Base-by-base conservation (phyloP, 1,284 basidiomycete genomes). In the Marasmius tenuissimus region DNA sequence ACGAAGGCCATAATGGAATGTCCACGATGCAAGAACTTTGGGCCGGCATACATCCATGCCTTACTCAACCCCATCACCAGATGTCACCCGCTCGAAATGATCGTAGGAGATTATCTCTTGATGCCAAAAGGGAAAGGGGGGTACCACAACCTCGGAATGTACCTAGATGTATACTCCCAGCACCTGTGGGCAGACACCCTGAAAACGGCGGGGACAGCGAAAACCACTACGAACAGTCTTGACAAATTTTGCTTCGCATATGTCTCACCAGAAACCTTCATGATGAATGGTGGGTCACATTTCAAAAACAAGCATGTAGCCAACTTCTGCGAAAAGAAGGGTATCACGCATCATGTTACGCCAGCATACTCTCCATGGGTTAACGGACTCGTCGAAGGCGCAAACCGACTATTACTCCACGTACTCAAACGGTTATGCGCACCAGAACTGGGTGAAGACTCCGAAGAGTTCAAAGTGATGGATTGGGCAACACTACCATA, bases 291-390 rank as follows among this genome's bases (percentile, higher is more conserved):
- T 0, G 75, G 79, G 0, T 66, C 66, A 0, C 75, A 81, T 52
- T 81, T 81, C 62, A 67, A 75, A 27, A 76, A 75, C 58, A 58
- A 72, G 0, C 68, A 71, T 0, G 72, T 81, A 0, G 9, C 45
- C 0, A 65, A 63, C 0, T 74, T 69, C 58, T 80, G 76, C 52
- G 56, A 66, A 5, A 42, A 63, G 10, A 57, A 71, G 18, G 63
- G 64, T 0, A 68, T 68, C 1, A 57, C 66, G 2, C 62, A 67
- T 7, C 66, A 74, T 0, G 58, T 73, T 0, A 65, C 71, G 0
- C 62, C 76, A 0, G 72, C 76, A 14, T 80, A 81, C 59, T 71
- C 78, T 4, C 75, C 77, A 0, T 79, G 76, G 73, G 63, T 77
- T 9, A 78, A 78, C 33, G 73, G 78, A 0, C 69, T 79, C 0